phyloP scores from a whole-genome alignment of 306 rosid species.

The Gastrolobium villosum region DNA sequence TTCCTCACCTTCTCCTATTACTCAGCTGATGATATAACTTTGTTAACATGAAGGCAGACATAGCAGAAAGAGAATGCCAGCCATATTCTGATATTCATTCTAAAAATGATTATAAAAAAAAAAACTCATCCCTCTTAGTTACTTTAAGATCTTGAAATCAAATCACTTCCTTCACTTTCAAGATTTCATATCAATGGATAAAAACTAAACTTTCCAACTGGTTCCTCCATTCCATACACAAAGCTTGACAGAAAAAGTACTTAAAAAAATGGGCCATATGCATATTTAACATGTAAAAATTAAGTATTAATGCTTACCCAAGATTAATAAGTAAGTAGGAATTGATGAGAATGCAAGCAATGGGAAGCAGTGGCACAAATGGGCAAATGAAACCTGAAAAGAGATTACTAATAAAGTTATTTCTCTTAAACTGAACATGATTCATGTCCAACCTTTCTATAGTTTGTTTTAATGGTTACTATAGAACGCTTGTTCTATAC shows the following conservation, averaged over 20 bases:
- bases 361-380: conserved; percentile 87
- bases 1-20: neutral
- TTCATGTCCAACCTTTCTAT: conserved; percentile 14
- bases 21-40: neutral
- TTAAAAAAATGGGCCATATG: conserved; percentile 4
- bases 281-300: conserved; percentile 14
- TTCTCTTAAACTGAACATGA: neutral
- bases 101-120: neutral
- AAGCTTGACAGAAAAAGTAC: neutral
- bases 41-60: neutral
- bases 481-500: neutral
- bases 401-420: conserved; percentile 29
- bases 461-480: neutral
- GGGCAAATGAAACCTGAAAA: conserved; percentile 91
- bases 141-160: conserved; percentile 11
- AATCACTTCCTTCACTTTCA: conserved; percentile 13
- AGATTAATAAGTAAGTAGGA: conserved; percentile 82
- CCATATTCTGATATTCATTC: neutral
- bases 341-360: conserved; percentile 81
- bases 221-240: neutral
- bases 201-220: neutral
- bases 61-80: neutral
- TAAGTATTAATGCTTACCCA: conserved; percentile 62
- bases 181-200: neutral
- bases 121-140: neutral